Evolutionary conservation across 768 basidiomycete species (phyloP).

Genomic region (Butyriboletus loyo): DNA sequence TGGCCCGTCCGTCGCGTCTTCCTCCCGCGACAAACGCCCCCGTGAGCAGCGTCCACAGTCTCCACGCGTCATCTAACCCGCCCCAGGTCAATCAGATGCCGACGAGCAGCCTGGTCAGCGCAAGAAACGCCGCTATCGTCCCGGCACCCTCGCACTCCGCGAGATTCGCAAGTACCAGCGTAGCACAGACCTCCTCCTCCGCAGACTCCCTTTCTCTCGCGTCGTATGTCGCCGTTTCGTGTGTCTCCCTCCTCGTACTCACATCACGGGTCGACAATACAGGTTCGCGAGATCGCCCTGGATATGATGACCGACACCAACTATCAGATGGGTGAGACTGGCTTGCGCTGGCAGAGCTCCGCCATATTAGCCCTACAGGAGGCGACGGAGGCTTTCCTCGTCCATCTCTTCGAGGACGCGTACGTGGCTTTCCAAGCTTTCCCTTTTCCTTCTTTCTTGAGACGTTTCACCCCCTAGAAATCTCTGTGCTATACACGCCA

Average conservation of each 20-base stretch:
- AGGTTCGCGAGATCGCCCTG: slow-evolving; percentile 94
- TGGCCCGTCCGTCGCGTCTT: slow-evolving; percentile 29
- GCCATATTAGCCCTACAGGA: slow-evolving; percentile 94
- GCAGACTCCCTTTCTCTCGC: slow-evolving; percentile 89
- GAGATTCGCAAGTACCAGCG: slow-evolving; percentile 96
- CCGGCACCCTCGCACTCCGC: slow-evolving; percentile 84
- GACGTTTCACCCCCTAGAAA: slow-evolving; percentile 53
- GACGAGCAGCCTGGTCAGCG: slow-evolving; percentile 26
- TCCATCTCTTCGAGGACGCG: slow-evolving; percentile 98
- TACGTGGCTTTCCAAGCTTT: slow-evolving; percentile 44
- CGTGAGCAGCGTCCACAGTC: slow-evolving; percentile 20
- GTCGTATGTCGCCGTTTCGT: slow-evolving; percentile 53
- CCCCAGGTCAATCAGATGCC: slow-evolving; percentile 21
- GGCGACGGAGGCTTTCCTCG: slow-evolving; percentile 91
- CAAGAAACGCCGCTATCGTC: slow-evolving; percentile 73
- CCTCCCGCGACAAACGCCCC: slow-evolving; percentile 23
- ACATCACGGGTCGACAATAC: background rate
- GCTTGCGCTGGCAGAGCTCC: slow-evolving; percentile 92
- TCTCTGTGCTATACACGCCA: slow-evolving; percentile 95
- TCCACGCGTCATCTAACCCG: slow-evolving; percentile 10
- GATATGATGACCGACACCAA: slow-evolving; percentile 83
- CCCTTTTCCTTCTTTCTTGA: background rate
- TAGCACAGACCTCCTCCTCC: slow-evolving; percentile 83
- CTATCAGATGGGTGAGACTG: slow-evolving; percentile 51
- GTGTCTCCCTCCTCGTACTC: background rate